These are phyloP conservation scores for Saccharomyces mikatae DNA, from an alignment of 805 yeast genomes.

Conservation along the genomic window DNA sequence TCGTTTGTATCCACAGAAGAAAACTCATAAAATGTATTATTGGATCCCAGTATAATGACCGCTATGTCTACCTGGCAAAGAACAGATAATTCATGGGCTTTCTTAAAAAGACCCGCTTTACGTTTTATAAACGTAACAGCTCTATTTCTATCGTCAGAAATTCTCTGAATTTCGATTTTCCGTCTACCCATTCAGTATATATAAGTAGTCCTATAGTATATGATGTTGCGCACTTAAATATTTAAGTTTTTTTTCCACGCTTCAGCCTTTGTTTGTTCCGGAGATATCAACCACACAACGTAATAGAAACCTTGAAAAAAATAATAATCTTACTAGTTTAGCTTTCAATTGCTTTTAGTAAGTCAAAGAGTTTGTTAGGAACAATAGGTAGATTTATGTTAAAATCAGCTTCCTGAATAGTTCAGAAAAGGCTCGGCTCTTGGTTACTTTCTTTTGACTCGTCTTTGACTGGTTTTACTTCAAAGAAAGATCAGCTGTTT, in stretches of 20 bases:
- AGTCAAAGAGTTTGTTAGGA: neutral
- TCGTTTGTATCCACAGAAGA: constrained; percentile 61
- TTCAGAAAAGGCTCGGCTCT: neutral
- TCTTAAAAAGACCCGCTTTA: constrained; percentile 84
- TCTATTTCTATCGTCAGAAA: constrained; percentile 75
- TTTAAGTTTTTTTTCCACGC: constrained; percentile 1
- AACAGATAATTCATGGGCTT: constrained; percentile 58
- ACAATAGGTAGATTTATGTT: neutral
- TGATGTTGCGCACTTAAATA: neutral
- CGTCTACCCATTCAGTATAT: constrained; percentile 75
- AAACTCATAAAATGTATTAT: constrained; percentile 77
- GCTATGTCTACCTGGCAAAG: constrained; percentile 90
- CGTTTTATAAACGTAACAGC: constrained; percentile 76
- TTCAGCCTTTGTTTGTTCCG: neutral
- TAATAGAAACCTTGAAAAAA: neutral
- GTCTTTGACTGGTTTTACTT: neutral
- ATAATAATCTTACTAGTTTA: neutral
- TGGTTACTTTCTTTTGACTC: neutral
- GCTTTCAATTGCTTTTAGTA: neutral
- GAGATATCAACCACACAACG: neutral
- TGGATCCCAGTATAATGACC: constrained; percentile 76
- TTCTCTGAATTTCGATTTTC: constrained; percentile 88
- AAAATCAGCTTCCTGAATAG: neutral
- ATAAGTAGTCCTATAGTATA: neutral
- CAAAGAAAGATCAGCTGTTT: neutral